Base-by-base conservation (phyloP, 257 asterid species). In the Fraxinus excelsior region DNA sequence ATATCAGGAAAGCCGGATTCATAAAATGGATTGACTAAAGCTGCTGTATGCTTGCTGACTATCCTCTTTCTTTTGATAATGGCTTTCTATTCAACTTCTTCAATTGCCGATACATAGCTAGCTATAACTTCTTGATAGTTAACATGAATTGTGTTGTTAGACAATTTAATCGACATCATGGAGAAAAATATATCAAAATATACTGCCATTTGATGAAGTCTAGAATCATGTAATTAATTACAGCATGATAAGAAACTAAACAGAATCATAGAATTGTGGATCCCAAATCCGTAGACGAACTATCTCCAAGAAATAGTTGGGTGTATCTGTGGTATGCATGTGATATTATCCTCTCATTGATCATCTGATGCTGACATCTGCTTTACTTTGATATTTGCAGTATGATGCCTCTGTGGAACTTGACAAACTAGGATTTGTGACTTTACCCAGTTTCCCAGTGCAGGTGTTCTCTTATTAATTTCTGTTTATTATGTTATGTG, bases 351-450 rank as follows among this genome's bases (percentile, higher is more conserved):
- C 51, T 67, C 32, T 69, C 42, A 67, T 82, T 21, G 40, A 72
- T 70, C 23, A 74, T 12, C 66, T 21, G 70, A 11, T 66, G 49
- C 80, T 84, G 81, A 77, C 64, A 60, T 35, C 26, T 71, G 49
- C 70, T 75, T 67, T 83, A 4, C 70, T 72, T 82, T 53, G 74
- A 71, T 73, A 38, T 85, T 76, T 78, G 75, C 88, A 92, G 97
- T 82, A 91, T 81, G 90, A 83, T 70, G 98, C 97, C 86, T 88
- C 96, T 66, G 51, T 86, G 89, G 97, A 91, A 91, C 97, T 93
- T 81, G 86, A 81, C 85, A 90, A 81, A 84, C 96, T 70, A 86
- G 97, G 96, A 73, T 93, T 90, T 74, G 80, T 86, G 76, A 91
- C 97, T 18, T 86, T 90, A 32, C 97, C 97, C 73, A 83, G 86